Conservation (phyloP, 1,139 yeast species). For the Geotrichum citri-aurantii region DNA sequence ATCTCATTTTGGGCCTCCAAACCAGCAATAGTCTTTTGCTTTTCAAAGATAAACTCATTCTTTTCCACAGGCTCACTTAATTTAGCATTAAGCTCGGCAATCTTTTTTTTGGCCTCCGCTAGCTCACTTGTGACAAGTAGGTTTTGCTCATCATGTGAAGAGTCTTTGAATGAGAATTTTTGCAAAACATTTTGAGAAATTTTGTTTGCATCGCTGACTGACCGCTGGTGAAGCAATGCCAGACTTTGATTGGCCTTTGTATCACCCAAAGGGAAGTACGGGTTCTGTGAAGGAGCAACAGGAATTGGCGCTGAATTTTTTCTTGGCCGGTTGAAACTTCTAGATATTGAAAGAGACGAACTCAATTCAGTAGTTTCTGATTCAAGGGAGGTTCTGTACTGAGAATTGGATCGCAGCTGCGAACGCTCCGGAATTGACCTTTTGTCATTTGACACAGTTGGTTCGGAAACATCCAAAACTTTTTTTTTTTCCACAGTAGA, state of each 20-base stretch:
- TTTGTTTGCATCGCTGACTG: background rate
- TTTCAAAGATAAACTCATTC: constrained; percentile 30
- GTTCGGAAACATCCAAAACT: background rate
- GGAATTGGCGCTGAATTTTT: constrained; percentile 11
- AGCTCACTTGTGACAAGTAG: constrained; percentile 25
- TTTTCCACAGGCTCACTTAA: constrained; percentile 26
- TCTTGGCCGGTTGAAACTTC: background rate
- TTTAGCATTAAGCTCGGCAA: constrained; percentile 34
- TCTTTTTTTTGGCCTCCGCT: constrained; percentile 29
- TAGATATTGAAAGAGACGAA: background rate
- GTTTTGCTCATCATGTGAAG: constrained; percentile 19
- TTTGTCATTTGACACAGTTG: background rate
- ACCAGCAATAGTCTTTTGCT: constrained; percentile 35
- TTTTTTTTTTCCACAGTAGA: background rate
- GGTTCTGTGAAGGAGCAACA: constrained; percentile 10
- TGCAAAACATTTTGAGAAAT: background rate
- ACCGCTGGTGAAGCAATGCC: background rate
- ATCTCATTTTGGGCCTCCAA: constrained; percentile 34
- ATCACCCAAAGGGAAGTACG: background rate
- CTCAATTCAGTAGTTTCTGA: background rate
- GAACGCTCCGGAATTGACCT: background rate
- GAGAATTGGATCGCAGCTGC: background rate
- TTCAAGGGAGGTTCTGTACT: background rate
- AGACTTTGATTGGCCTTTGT: background rate
- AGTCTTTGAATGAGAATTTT: background rate